Conservation (phyloP, 345 rosid species). For the Abelmoschus esculentus region DNA sequence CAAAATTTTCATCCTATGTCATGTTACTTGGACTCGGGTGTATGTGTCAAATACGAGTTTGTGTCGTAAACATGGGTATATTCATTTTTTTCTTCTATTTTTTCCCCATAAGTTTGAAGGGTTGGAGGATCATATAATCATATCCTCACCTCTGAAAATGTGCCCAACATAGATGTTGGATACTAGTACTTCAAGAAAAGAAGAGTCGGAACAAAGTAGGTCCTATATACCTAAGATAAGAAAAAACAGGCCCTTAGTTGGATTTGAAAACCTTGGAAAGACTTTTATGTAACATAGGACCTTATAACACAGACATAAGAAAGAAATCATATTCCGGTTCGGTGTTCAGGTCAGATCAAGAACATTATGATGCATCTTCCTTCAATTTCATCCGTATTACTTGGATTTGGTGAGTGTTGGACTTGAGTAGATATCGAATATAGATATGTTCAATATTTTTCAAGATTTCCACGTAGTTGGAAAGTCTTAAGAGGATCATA, state of each 20-base stretch:
- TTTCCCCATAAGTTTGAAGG: neutral
- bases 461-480: neutral
- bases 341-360: neutral
- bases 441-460: neutral
- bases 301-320: neutral
- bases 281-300: neutral
- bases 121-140: neutral
- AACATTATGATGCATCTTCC: neutral
- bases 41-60: neutral
- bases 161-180: neutral
- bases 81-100: neutral
- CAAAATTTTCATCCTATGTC: neutral
- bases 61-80: neutral
- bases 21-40: neutral
- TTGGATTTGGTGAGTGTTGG: neutral
- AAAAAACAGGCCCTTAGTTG: neutral
- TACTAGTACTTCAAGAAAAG: neutral
- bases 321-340: neutral
- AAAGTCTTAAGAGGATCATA: neutral
- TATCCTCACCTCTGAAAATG: neutral
- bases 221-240: neutral
- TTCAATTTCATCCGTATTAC: neutral
- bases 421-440: neutral
- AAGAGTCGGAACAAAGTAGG: neutral
- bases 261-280: no score